Percentiles rank a stretch among this genome's conserved stretches.
Evolutionary conservation across 257 asterid genomes (phyloP).

Genomic region (Fraxinus quadrangulata): DNA sequence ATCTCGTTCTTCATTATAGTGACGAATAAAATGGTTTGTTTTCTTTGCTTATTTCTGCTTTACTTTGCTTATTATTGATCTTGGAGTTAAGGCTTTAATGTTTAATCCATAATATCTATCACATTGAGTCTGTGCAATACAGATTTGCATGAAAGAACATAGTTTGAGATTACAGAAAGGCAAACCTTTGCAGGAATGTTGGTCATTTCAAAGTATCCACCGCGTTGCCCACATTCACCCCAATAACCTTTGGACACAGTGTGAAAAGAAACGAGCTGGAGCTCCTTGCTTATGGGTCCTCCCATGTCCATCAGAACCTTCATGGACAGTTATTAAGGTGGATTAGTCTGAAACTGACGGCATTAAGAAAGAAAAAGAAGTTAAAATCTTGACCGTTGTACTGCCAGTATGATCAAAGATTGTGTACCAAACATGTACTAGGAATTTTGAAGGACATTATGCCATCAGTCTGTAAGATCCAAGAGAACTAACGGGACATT

Average conservation of each 20-base stretch:
- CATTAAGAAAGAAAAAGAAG: not conserved
- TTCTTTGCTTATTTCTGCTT: too few species aligned
- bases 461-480: not conserved
- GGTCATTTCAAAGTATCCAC: constrained; percentile 98
- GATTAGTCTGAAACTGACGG: not conserved
- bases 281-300: constrained; percentile 73
- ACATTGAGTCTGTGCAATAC: too few species aligned
- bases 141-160: not conserved
- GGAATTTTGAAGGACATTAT: not conserved
- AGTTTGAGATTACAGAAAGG: not conserved
- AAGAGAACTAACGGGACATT: constrained; percentile 1
- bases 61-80: not conserved
- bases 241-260: constrained; percentile 94
- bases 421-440: constrained; percentile 7
- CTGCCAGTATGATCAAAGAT: not conserved
- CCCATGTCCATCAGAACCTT: constrained; percentile 96
- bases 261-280: constrained; percentile 92
- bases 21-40: too few species aligned
- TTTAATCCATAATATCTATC: not conserved
- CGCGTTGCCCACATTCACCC: constrained; percentile 99
- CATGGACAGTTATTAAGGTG: not conserved
- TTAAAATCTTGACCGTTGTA: not conserved
- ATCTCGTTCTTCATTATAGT: too few species aligned
- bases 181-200: constrained; percentile 84
- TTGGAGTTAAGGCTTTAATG: not conserved